These are phyloP conservation scores for Cladosporium colombiae DNA, from an alignment of 2,329 filamentous ascomycete genomes.

Conservation along the genomic window DNA sequence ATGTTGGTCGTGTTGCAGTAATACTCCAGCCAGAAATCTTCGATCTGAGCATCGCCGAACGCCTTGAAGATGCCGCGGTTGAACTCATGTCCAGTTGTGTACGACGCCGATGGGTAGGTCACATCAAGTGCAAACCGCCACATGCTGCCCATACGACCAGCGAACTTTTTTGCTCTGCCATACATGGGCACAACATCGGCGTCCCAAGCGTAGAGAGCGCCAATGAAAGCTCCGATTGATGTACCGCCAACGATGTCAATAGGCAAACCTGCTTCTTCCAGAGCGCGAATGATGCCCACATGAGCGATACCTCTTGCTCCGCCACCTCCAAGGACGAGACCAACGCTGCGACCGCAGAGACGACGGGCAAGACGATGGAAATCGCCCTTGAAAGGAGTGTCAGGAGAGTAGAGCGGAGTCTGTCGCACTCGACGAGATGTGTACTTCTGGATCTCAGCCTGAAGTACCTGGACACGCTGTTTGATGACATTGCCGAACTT, in stretches of 20 bases:
- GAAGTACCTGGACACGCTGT: slow-evolving; percentile 87
- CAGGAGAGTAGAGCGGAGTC: slow-evolving; percentile 83
- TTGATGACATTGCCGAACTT: slow-evolving; percentile 84
- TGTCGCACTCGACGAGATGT: slow-evolving; percentile 91
- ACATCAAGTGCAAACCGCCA: slow-evolving; percentile 97
- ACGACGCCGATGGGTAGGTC: slow-evolving; percentile 93
- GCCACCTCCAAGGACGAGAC: slow-evolving; percentile 88
- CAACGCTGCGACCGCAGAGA: slow-evolving; percentile 90
- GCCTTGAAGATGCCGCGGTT: slow-evolving; percentile 99
- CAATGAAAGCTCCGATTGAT: slow-evolving; percentile 94
- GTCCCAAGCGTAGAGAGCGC: slow-evolving; percentile 91
- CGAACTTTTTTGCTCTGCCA: slow-evolving; percentile 93
- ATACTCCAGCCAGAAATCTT: slow-evolving; percentile 98
- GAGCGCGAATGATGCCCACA: slow-evolving; percentile 87
- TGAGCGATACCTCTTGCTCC: slow-evolving; percentile 91
- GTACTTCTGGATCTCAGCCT: slow-evolving; percentile 97
- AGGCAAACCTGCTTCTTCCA: slow-evolving; percentile 94
- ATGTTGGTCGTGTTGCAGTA: slow-evolving; percentile 99
- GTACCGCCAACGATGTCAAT: slow-evolving; percentile 95
- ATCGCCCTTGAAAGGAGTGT: slow-evolving; percentile 92
- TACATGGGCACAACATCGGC: slow-evolving; percentile 97
- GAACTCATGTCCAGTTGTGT: slow-evolving; percentile 98
- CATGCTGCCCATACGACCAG: slow-evolving; percentile 97
- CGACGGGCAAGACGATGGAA: slow-evolving; percentile 90
- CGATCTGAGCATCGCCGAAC: slow-evolving; percentile 94